These are phyloP conservation scores for Reutealis trisperma DNA, from an alignment of 345 rosid species.

Conservation along the genomic window DNA sequence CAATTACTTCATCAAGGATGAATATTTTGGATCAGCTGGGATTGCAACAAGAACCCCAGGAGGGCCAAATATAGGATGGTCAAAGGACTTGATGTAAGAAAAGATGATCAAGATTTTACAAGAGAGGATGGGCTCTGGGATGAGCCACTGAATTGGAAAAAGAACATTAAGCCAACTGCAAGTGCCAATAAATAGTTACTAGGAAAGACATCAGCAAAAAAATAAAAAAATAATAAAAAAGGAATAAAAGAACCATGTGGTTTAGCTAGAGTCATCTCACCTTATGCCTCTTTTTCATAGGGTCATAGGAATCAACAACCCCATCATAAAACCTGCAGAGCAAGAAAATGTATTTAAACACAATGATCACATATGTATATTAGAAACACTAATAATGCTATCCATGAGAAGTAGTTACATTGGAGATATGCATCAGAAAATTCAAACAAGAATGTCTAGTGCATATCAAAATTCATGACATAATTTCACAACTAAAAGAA, in stretches of 20 bases:
- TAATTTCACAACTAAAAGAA: constrained; percentile 9
- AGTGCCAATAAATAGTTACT: neutral
- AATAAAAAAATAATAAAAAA: no score
- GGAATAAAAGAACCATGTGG: neutral
- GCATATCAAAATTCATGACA: neutral
- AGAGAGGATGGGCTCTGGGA: neutral
- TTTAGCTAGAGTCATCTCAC: constrained; percentile 41
- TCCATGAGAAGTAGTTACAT: neutral
- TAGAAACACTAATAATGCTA: neutral
- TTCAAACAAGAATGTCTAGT: neutral
- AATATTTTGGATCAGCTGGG: neutral
- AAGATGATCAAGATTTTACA: constrained; percentile 8
- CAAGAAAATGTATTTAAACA: neutral
- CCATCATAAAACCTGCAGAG: constrained; percentile 69
- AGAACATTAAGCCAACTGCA: neutral
- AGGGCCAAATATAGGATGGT: neutral
- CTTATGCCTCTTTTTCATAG: constrained; percentile 51
- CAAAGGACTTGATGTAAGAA: neutral
- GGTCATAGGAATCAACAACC: constrained; percentile 48
- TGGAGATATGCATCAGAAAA: neutral
- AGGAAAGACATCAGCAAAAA: neutral
- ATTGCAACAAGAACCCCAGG: neutral
- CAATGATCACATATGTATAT: neutral
- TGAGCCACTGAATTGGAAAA: constrained; percentile 1
- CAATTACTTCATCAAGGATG: constrained; percentile 4